phyloP scores from a whole-genome alignment of 208 protist genomes.

The Crithidia fasciculata region DNA sequence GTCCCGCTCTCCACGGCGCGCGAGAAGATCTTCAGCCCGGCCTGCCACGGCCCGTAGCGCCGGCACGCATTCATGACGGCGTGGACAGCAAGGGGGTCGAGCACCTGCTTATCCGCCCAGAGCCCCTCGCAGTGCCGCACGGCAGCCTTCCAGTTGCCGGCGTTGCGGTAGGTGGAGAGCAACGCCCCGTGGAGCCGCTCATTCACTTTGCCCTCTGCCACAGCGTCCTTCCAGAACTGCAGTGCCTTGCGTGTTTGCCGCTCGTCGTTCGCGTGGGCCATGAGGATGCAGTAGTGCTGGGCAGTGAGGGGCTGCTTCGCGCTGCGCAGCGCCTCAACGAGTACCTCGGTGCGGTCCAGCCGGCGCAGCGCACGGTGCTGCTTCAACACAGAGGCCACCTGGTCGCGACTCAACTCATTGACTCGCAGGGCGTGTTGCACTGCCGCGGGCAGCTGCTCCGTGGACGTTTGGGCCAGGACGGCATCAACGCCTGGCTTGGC shows the following conservation, averaged over 20 bases:
- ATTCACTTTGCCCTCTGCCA: constrained; percentile 60
- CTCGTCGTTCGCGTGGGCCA: constrained; percentile 89
- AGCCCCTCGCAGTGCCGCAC: constrained; percentile 73
- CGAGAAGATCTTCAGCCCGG: constrained; percentile 61
- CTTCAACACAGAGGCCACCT: constrained; percentile 57
- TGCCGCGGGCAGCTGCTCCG: constrained; percentile 38
- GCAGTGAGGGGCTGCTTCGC: constrained; percentile 48
- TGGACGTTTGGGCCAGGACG: constrained; percentile 52
- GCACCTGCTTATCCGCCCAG: constrained; percentile 62
- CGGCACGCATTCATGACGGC: constrained; percentile 86
- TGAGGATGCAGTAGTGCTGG: constrained; percentile 79
- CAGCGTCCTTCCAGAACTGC: constrained; percentile 72
- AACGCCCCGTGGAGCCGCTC: constrained; percentile 72
- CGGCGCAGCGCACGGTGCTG: constrained; percentile 72
- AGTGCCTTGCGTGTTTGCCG: constrained; percentile 57
- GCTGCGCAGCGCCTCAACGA: constrained; percentile 55
- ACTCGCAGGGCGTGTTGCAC: constrained; percentile 54
- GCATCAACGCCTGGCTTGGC: constrained; percentile 53
- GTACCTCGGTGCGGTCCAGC: constrained; percentile 71
- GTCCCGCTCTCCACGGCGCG: constrained; percentile 55
- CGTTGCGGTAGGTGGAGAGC: constrained; percentile 67
- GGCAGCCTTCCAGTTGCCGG: constrained; percentile 69
- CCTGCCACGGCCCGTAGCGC: constrained; percentile 58
- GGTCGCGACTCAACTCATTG: constrained; percentile 58
- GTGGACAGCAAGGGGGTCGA: constrained; percentile 75